These are phyloP conservation scores for Tricholoma hemisulphureum DNA, from an alignment of 768 basidiomycete species.

Conservation along the genomic window DNA sequence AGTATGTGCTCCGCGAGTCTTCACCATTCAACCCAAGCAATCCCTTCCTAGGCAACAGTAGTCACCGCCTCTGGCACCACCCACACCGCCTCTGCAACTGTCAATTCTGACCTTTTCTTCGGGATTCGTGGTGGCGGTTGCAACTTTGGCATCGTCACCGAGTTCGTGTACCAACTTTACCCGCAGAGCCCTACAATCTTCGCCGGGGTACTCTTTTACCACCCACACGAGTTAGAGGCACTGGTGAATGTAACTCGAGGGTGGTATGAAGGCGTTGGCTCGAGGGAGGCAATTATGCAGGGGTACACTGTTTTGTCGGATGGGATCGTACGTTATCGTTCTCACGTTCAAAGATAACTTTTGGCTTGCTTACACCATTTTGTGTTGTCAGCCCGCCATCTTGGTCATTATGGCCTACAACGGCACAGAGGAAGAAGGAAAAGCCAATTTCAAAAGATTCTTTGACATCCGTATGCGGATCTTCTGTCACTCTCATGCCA, in stretches of 20 bases:
- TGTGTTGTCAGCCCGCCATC: constrained; percentile 36
- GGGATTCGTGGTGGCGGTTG: constrained; percentile 52
- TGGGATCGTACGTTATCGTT: constrained; percentile 34
- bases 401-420: constrained; percentile 44
- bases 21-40: not conserved
- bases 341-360: not conserved
- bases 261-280: constrained; percentile 38
- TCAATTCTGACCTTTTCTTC: constrained; percentile 50
- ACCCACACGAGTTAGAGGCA: constrained; percentile 26
- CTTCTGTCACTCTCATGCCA: not conserved
- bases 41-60: constrained; percentile 13
- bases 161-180: constrained; percentile 48
- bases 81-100: constrained; percentile 26
- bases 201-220: constrained; percentile 39
- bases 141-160: constrained; percentile 56
- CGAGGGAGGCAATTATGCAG: constrained; percentile 41
- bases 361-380: not conserved
- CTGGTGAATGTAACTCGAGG: constrained; percentile 29
- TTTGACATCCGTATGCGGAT: constrained; percentile 40
- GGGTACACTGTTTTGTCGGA: constrained; percentile 36
- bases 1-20: constrained; percentile 14
- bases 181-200: constrained; percentile 49
- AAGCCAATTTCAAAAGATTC: constrained; percentile 42
- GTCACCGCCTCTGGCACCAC: constrained; percentile 17
- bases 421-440: constrained; percentile 49